phyloP scores from a whole-genome alignment of 2,329 filamentous ascomycete species.

The Paraphaeosphaeria sporulosa region DNA sequence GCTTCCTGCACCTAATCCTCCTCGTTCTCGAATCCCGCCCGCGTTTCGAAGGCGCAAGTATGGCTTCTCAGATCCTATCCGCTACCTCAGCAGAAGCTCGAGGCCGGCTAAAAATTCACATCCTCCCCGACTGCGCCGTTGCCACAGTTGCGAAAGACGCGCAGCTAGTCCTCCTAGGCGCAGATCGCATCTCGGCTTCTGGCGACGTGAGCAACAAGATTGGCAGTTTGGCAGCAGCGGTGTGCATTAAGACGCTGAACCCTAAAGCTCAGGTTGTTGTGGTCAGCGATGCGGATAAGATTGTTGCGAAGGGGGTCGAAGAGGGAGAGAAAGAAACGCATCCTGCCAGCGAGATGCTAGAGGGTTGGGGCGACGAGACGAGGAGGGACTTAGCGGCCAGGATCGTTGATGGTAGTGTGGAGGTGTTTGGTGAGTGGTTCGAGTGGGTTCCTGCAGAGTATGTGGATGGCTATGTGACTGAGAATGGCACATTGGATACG shows the following conservation, averaged over 20 bases:
- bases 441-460: conserved; percentile 41
- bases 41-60: conserved; percentile 68
- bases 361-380: conserved; percentile 53
- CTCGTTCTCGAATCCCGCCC: conserved; percentile 72
- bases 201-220: conserved; percentile 73
- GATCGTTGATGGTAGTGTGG: conserved; percentile 30
- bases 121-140: conserved; percentile 68
- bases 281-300: conserved; percentile 68
- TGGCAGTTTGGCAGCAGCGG: conserved; percentile 66
- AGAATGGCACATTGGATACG: conserved; percentile 29
- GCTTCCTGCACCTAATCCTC: conserved; percentile 58
- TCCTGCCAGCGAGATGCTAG: conserved; percentile 57
- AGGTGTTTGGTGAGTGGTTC: conserved; percentile 50
- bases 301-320: conserved; percentile 49
- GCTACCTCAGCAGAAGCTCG: conserved; percentile 12
- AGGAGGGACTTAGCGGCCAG: conserved; percentile 22
- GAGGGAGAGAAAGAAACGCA: conserved; percentile 48
- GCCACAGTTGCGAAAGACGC: conserved; percentile 61
- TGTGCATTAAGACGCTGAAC: conserved; percentile 61
- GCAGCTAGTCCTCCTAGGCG: conserved; percentile 69
- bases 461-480: conserved; percentile 42
- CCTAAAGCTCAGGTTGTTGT: conserved; percentile 60
- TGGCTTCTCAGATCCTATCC: conserved; percentile 56
- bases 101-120: conserved; percentile 51
- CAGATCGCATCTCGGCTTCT: conserved; percentile 65